Base-by-base conservation (phyloP, 306 rosid genomes). In the Rubus idaeus region DNA sequence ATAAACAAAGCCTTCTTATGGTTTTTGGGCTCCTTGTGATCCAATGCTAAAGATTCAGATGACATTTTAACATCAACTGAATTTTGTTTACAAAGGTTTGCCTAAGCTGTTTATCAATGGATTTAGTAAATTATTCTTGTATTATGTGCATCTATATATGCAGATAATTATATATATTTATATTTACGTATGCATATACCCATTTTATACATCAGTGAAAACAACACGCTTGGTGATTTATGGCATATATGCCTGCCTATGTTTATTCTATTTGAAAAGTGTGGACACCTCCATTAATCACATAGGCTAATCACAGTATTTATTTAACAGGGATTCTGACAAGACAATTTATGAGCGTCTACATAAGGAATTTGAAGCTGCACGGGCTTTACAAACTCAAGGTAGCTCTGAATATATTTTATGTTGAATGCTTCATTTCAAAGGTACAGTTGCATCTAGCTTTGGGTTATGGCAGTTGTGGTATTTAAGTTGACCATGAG, bases 351-450 rank as follows among this genome's bases (percentile, higher is more conserved):
- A 84, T 77, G 96, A 92, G 81, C 93, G 89, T 73, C 88, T 95
- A 67, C 91, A 83, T 72, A 95, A 83, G 80, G 99, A 95, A 76
- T 91, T 95, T 82, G 98, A 91, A 77, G 88, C 84, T 85, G 97
- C 99, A 39, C 76, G 87, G 71, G 91, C 94, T 84, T 86, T 86
- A 81, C 96, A 95, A 85, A 90, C 94, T 75, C 92, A 84, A 87
- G 97, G 97, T 94, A 83, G 77, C 80, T 82, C 84, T 79, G 51
- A 35, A 45, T 76, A 13, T 1, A 7, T 23, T 49, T 67, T 68
- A 30, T 50, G 45, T 79, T 72, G 8, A 21, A 35, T 56, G 63
- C 65, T 68, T 57, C 61, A 75, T 66, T 46, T 57, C 6, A 80
- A 45, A 50, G 39, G 51, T 66, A 6, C 18, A 47, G 57, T 41